Evolutionary conservation across 2,329 filamentous ascomycete genomes (phyloP).

Genomic region (Rosellinia necatrix): DNA sequence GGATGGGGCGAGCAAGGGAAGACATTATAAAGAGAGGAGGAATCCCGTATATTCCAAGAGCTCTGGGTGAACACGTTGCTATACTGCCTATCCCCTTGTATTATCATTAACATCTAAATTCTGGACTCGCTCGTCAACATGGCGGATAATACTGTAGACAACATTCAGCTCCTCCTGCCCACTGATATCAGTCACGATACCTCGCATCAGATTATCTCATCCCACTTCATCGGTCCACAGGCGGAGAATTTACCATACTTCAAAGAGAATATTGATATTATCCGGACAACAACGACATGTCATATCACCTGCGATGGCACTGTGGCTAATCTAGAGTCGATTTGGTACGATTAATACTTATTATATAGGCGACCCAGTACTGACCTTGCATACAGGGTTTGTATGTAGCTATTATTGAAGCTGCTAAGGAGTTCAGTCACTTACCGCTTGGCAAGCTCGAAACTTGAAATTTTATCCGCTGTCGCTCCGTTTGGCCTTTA

Average conservation of each 20-base stretch:
- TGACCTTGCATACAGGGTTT: constrained; percentile 19
- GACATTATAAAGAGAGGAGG: no score
- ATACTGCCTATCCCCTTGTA: neutral
- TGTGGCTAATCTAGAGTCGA: constrained; percentile 53
- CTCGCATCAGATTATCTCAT: constrained; percentile 43
- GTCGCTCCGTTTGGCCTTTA: constrained; percentile 42
- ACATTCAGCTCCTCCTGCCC: neutral
- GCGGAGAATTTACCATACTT: constrained; percentile 49
- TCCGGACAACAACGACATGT: constrained; percentile 38
- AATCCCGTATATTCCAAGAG: no score
- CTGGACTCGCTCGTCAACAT: neutral
- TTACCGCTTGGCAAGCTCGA: constrained; percentile 40
- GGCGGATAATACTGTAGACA: constrained; percentile 24
- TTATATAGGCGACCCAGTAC: neutral
- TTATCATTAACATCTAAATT: no score
- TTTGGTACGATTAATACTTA: constrained; percentile 42
- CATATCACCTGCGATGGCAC: constrained; percentile 52
- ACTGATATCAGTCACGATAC: constrained; percentile 26
- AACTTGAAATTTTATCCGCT: constrained; percentile 55
- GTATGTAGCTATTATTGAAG: constrained; percentile 11
- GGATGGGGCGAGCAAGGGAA: no score
- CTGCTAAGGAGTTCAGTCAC: neutral
- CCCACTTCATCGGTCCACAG: constrained; percentile 50
- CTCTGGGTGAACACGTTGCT: neutral
- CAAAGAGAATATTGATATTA: constrained; percentile 44